phyloP scores from a whole-genome alignment of 192 early-diverging fungal genomes.

The Linnemannia exigua region DNA sequence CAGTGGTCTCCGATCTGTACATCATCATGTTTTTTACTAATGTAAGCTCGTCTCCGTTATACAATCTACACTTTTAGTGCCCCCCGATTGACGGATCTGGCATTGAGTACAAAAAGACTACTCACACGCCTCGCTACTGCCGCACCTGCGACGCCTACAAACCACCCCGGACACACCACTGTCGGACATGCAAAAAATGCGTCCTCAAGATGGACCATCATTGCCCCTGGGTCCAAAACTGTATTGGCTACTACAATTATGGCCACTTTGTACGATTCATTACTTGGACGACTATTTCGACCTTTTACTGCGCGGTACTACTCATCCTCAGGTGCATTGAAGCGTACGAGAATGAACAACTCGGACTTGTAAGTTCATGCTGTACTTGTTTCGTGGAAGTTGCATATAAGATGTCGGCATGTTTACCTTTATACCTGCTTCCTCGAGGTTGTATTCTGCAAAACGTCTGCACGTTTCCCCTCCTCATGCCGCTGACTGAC shows the following conservation, averaged over 20 bases:
- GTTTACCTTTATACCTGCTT: too few relatives aligned
- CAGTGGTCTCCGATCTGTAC: background rate
- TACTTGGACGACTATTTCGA: slow-evolving; percentile 70
- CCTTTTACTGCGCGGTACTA: slow-evolving; percentile 57
- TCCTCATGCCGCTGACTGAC: background rate
- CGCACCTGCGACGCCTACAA: slow-evolving; percentile 73
- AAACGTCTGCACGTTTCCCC: background rate
- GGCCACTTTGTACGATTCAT: slow-evolving; percentile 87
- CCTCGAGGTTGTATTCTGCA: too few relatives aligned
- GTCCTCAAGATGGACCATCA: slow-evolving; percentile 91
- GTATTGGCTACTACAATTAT: slow-evolving; percentile 83
- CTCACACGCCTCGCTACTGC: slow-evolving; percentile 78
- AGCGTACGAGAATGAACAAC: slow-evolving; percentile 49
- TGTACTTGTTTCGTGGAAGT: background rate
- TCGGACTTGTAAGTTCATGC: slow-evolving; percentile 18
- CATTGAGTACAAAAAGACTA: slow-evolving; percentile 78
- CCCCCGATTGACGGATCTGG: slow-evolving; percentile 9
- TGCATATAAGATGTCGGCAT: slow-evolving; percentile 3
- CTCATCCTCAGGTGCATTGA: slow-evolving; percentile 36
- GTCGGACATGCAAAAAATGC: slow-evolving; percentile 80
- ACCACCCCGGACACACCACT: slow-evolving; percentile 86
- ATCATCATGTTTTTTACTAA: too few relatives aligned
- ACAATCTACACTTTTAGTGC: too few relatives aligned
- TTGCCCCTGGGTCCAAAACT: slow-evolving; percentile 94
- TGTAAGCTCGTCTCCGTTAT: too few relatives aligned